Conservation (phyloP, 1,139 yeast species). For the Lodderomyces metapsilosis region DNA sequence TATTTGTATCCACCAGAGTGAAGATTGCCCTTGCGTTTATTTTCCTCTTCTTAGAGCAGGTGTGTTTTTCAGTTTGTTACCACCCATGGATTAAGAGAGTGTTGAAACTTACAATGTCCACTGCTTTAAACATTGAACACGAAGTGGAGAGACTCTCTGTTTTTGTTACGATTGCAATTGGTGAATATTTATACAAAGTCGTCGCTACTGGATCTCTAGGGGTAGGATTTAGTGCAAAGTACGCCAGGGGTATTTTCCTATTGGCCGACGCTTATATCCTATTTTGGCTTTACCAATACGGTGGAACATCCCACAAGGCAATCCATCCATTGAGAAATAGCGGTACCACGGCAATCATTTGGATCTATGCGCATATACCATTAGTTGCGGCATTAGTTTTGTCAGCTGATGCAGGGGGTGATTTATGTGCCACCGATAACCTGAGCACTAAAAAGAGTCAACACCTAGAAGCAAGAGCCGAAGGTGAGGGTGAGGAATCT, state of each 20-base stretch:
- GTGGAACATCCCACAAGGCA: conserved; percentile 50
- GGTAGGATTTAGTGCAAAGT: conserved; percentile 42
- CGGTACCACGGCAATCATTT: conserved; percentile 44
- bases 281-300: conserved; percentile 56
- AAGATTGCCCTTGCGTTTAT: conserved; percentile 49
- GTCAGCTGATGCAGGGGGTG: conserved; percentile 66
- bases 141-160: conserved; percentile 62
- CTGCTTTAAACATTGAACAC: conserved; percentile 66
- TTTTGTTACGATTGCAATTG: conserved; percentile 63
- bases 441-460: conserved; percentile 9
- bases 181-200: conserved; percentile 60
- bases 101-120: conserved; percentile 45
- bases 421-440: conserved; percentile 29
- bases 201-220: conserved; percentile 53
- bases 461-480: conserved; percentile 8
- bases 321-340: conserved; percentile 56
- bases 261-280: conserved; percentile 50
- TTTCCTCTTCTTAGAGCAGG: conserved; percentile 43
- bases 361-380: conserved; percentile 54
- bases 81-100: conserved; percentile 49
- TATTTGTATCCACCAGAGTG: conserved; percentile 43
- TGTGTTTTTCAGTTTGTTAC: conserved; percentile 29
- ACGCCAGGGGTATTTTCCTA: conserved; percentile 51
- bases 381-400: conserved; percentile 50
- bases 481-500: conserved; percentile 7